Evolutionary conservation across 768 basidiomycete species (phyloP), one percentile per base, ranked within the genome.

Genomic region (Boletus subcaerulescens): DNA sequence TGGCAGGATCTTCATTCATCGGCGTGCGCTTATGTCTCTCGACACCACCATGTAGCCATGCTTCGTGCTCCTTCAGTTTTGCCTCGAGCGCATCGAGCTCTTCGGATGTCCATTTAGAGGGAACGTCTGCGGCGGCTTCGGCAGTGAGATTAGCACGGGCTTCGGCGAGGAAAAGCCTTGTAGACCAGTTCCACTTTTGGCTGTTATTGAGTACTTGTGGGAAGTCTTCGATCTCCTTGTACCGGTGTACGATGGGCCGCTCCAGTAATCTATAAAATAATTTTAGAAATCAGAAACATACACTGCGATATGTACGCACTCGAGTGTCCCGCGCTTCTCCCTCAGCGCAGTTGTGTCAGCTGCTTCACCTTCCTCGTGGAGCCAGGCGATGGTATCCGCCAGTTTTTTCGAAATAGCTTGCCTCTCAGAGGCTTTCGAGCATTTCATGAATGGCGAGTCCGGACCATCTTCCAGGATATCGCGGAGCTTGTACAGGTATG

Each of bases 141-240:
- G 73, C 71, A 3, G 91, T 91, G 42, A 89, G 73, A 70, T 96
- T 95, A 53, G 77, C 67, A 7, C 78, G 77, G 22, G 95, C 94
- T 50, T 93, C 89, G 1, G 78, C 73, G 29, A 97, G 79, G 86
- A 98, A 99, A n/a, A 90, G 70, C 15, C 79, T 86, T 55, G 84
- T 89, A 71, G 80, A 87, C 90, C 83, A 99, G 73, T 85, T 93
- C 89, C 84, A 88, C 82, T 84, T 87, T 68, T 91, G 89, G 54
- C 83, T 85, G 73, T 80, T 87, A 65, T 93, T 89, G 51, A 98
- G 77, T 2, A 87, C 85, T 58, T 84, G 80, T 4, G 91, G 89
- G 73, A 97, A 93, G 29, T 85, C 85, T 59, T 89, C 84, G 44
- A 90, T 88, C 73, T 99, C 97, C 68, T 85, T 82, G 75, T 94